These are phyloP conservation scores for Pelagophyceae sp. DNA, from an alignment of 352 stramenopile species.

Conservation along the genomic window DNA sequence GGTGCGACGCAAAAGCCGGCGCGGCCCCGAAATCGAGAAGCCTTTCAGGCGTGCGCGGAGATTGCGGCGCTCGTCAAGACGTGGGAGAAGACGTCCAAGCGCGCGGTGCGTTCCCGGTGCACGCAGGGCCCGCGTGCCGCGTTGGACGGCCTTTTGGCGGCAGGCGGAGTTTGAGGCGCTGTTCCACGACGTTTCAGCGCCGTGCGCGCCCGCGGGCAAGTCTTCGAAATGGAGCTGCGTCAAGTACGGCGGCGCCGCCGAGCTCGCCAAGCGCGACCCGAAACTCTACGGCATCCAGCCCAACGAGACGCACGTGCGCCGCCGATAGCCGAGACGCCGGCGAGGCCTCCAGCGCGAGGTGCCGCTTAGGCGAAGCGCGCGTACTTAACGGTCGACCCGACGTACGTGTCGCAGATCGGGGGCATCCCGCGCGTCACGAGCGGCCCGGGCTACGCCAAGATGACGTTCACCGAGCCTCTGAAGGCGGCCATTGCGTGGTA, in stretches of 20 bases:
- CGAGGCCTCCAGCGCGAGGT: too few relatives aligned
- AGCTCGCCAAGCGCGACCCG: not conserved
- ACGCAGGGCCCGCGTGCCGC: not conserved
- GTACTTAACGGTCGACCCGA: slow-evolving; percentile 1
- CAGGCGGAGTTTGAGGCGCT: slow-evolving; percentile 11
- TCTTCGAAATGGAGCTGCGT: slow-evolving; percentile 1
- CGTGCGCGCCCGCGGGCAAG: not conserved
- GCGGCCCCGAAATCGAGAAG: too few relatives aligned
- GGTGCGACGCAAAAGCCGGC: not conserved
- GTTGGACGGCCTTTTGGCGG: not conserved
- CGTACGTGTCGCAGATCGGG: slow-evolving; percentile 1
- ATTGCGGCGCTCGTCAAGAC: not conserved
- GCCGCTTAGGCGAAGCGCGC: not conserved
- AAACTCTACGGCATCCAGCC: not conserved
- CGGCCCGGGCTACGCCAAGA: slow-evolving; percentile 4
- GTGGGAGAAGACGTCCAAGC: not conserved
- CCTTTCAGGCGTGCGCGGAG: not conserved
- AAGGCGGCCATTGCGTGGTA: not conserved
- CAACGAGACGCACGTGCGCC: not conserved
- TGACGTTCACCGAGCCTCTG: slow-evolving; percentile 7
- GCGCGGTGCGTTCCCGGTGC: not conserved
- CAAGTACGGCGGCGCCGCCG: not conserved
- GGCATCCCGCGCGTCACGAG: not conserved
- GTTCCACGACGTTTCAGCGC: not conserved
- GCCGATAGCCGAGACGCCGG: too few relatives aligned